Evolutionary conservation across 495 filamentous ascomycete genomes (phyloP).

Genomic region (Daldinia loculata): DNA sequence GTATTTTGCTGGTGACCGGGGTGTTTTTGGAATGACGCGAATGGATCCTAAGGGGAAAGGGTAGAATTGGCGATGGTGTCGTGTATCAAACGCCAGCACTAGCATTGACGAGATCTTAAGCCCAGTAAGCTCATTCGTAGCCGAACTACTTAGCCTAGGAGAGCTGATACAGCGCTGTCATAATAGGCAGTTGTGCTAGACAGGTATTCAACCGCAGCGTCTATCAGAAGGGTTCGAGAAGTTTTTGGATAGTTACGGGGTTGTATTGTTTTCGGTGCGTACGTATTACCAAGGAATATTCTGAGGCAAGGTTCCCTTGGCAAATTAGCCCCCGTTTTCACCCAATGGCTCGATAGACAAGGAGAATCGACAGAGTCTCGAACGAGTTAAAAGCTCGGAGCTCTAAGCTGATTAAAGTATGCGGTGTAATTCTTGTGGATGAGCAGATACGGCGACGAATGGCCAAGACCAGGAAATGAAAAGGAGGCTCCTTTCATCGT

Average conservation of each 20-base stretch:
- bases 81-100: constrained; percentile 27
- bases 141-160: constrained; percentile 26
- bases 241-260: constrained; percentile 35
- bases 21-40: constrained; percentile 36
- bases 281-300: constrained; percentile 17
- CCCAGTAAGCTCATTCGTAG: constrained; percentile 18
- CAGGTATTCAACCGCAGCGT: constrained; percentile 15
- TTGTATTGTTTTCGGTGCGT: constrained; percentile 27
- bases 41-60: constrained; percentile 26
- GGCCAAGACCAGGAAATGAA: constrained; percentile 33
- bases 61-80: constrained; percentile 24
- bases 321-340: constrained; percentile 17
- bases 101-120: constrained; percentile 25
- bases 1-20: constrained; percentile 22
- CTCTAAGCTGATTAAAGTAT: constrained; percentile 6
- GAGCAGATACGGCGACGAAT: background rate
- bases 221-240: constrained; percentile 35
- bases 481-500: constrained; percentile 37
- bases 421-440: constrained; percentile 12
- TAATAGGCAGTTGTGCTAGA: constrained; percentile 12
- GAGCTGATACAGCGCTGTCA: constrained; percentile 27
- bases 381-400: constrained; percentile 27
- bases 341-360: constrained; percentile 31
- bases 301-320: constrained; percentile 37
- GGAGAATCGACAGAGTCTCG: constrained; percentile 39